phyloP scores from a whole-genome alignment of 768 basidiomycete genomes.

The Lactarius akahatsu region DNA sequence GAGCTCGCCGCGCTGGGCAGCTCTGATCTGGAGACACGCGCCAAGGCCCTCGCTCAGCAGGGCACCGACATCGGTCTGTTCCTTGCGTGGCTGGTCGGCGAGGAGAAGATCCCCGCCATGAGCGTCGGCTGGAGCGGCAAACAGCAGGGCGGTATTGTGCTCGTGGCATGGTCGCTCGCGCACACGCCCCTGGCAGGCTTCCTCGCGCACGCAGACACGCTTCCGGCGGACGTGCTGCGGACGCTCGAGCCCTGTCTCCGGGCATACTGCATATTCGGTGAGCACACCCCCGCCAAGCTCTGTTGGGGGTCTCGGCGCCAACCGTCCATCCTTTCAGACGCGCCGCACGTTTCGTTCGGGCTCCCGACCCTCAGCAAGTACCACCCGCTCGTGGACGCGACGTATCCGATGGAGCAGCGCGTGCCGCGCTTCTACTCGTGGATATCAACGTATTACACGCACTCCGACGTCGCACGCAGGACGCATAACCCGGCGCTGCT shows the following conservation, averaged over 20 bases:
- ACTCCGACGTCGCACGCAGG: slow-evolving; percentile 13
- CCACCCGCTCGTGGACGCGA: slow-evolving; percentile 22
- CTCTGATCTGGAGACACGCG: slow-evolving; percentile 18
- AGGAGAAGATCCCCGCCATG: slow-evolving; percentile 17
- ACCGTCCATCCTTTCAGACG: not conserved
- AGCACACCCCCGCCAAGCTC: not conserved
- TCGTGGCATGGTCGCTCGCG: slow-evolving; percentile 29
- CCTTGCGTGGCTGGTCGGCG: slow-evolving; percentile 26
- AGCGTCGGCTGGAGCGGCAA: slow-evolving; percentile 7
- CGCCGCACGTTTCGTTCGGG: slow-evolving; percentile 23
- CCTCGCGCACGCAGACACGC: slow-evolving; percentile 20
- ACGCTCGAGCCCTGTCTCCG: slow-evolving; percentile 22
- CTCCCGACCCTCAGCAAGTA: slow-evolving; percentile 23
- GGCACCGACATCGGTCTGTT: slow-evolving; percentile 26
- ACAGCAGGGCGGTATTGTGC: slow-evolving; percentile 22
- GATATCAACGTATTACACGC: slow-evolving; percentile 29
- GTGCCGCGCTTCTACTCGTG: slow-evolving; percentile 27
- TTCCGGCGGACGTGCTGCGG: slow-evolving; percentile 19
- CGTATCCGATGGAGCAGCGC: slow-evolving; percentile 19
- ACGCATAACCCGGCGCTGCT: slow-evolving; percentile 19
- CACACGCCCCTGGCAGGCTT: slow-evolving; percentile 23
- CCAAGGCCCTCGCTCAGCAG: slow-evolving; percentile 18
- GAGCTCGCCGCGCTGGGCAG: slow-evolving; percentile 30
- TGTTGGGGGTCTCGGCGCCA: not conserved
- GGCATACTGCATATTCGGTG: slow-evolving; percentile 28